phyloP scores from a whole-genome alignment of 176 grass and related monocot species.

The Zoysia pacifica region DNA sequence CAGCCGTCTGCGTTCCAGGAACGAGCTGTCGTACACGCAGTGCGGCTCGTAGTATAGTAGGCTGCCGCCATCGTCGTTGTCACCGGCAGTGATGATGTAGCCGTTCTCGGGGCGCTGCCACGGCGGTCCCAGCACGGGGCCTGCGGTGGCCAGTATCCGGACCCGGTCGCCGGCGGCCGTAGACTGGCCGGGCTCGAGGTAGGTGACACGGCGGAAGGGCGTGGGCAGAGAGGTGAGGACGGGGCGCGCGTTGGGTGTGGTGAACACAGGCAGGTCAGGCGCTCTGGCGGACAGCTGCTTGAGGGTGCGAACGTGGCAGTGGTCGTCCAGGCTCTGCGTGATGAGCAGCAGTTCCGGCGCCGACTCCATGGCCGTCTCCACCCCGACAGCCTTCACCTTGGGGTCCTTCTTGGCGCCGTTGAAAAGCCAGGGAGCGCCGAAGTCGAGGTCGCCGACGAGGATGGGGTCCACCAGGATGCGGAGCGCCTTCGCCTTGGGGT shows the following conservation, averaged over 20 bases:
- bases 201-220: constrained; percentile 62
- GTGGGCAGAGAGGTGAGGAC: constrained; percentile 46
- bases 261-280: constrained; percentile 61
- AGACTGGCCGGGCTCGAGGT: constrained; percentile 76
- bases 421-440: constrained; percentile 79
- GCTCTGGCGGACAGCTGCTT: constrained; percentile 50
- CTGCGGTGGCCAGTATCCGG: constrained; percentile 65
- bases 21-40: constrained; percentile 65
- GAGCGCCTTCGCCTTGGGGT: not conserved
- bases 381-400: not conserved
- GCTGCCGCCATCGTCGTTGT: not conserved
- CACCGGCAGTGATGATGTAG: constrained; percentile 32
- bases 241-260: constrained; percentile 77
- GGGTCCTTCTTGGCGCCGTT: constrained; percentile 76
- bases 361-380: constrained; percentile 10
- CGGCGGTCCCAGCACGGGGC: constrained; percentile 76
- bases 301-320: constrained; percentile 82
- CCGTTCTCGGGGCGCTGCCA: constrained; percentile 96
- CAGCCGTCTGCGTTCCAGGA: constrained; percentile 45
- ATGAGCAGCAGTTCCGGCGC: constrained; percentile 73
- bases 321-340: constrained; percentile 95
- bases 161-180: constrained; percentile 28
- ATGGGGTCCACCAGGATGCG: constrained; percentile 84
- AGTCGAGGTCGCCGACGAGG: constrained; percentile 86
- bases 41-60: constrained; percentile 87